Evolutionary conservation across 352 stramenopile genomes (phyloP).

Genomic region (Phytophthora vignae): DNA sequence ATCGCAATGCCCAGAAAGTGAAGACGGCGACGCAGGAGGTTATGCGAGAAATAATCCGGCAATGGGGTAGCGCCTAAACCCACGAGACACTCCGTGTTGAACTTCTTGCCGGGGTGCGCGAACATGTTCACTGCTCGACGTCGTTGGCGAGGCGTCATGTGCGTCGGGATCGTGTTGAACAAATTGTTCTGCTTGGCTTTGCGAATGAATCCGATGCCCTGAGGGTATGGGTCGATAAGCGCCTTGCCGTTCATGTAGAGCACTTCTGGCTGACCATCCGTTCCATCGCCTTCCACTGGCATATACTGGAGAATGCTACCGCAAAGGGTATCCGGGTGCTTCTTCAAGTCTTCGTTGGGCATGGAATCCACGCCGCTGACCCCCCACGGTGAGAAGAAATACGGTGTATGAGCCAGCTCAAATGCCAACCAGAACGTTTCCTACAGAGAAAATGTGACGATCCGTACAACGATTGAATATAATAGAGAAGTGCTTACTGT

Average conservation of each 20-base stretch:
- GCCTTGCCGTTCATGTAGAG: constrained; percentile 39
- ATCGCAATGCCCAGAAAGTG: constrained; percentile 51
- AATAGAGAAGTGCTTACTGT: constrained; percentile 33
- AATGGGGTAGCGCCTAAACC: constrained; percentile 55
- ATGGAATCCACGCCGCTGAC: constrained; percentile 42
- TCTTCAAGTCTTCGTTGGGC: constrained; percentile 41
- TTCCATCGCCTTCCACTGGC: constrained; percentile 21
- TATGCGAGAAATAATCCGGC: constrained; percentile 39
- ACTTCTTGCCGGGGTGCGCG: constrained; percentile 20
- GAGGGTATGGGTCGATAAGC: constrained; percentile 34
- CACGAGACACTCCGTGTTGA: constrained; percentile 55
- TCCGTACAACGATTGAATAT: neutral
- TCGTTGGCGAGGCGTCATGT: constrained; percentile 57
- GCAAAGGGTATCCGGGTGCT: constrained; percentile 43
- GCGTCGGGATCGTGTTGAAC: constrained; percentile 54
- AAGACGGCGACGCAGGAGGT: constrained; percentile 50
- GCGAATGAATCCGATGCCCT: constrained; percentile 45
- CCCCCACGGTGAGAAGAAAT: constrained; percentile 53
- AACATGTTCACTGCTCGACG: constrained; percentile 25
- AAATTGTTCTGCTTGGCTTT: constrained; percentile 42
- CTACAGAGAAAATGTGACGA: neutral
- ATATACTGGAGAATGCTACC: constrained; percentile 51
- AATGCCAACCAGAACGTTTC: constrained; percentile 56
- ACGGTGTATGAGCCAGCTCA: constrained; percentile 41
- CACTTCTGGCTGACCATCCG: constrained; percentile 24